A percentile compares a stretch with the other conserved stretches of the same genome.
Evolutionary conservation across 164 flowering plant species (phyloP).

Genomic region (Macadamia integrifolia): DNA sequence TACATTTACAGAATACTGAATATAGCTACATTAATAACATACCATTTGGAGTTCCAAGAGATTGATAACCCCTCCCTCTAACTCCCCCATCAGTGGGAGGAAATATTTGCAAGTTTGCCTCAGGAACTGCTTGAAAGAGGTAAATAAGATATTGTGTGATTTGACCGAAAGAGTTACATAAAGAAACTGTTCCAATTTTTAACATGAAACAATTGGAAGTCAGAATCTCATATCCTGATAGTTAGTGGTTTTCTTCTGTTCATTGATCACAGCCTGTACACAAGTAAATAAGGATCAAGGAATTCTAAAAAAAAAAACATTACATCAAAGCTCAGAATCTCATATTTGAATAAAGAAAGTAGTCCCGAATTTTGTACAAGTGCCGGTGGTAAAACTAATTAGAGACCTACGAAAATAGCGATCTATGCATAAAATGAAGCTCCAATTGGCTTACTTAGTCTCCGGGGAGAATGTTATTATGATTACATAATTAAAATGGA

Average conservation of each 20-base stretch:
- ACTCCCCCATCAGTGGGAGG: slow-evolving; percentile 65
- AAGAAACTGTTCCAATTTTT: neutral
- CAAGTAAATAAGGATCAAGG: slow-evolving; percentile 7
- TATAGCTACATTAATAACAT: slow-evolving; percentile 12
- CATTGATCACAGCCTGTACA: slow-evolving; percentile 68
- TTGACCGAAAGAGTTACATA: neutral
- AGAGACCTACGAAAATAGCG: too few species aligned
- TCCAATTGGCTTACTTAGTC: too few species aligned
- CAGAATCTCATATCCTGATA: slow-evolving; percentile 42
- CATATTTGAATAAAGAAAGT: neutral
- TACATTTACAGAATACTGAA: neutral
- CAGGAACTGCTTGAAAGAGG: slow-evolving; percentile 48
- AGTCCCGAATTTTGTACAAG: neutral
- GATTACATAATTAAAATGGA: too few species aligned
- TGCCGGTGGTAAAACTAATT: too few species aligned
- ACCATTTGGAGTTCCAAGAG: slow-evolving; percentile 60
- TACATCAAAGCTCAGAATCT: neutral
- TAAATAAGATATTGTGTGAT: neutral
- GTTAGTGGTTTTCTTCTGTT: slow-evolving; percentile 36
- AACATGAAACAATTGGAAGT: neutral
- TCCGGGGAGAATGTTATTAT: too few species aligned
- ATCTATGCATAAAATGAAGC: too few species aligned
- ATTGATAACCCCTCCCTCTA: slow-evolving; percentile 54
- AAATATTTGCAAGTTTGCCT: slow-evolving; percentile 66
- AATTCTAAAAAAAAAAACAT: neutral